A percentile compares a stretch with the other conserved stretches of the same genome.
phyloP scores from a whole-genome alignment of 495 filamentous ascomycete species.

The Xylaria castorea region DNA sequence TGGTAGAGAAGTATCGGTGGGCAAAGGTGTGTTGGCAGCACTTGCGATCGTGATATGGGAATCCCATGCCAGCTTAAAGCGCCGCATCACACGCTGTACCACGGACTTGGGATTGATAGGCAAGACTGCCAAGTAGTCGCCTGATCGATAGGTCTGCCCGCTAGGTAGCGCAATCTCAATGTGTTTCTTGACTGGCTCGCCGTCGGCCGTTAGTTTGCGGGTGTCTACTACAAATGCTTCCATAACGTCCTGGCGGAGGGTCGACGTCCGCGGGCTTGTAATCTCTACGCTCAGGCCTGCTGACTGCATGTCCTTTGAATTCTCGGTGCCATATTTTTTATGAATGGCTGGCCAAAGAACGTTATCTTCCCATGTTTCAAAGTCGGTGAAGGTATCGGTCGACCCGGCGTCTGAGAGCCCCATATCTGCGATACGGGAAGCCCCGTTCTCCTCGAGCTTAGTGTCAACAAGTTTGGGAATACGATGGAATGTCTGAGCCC shows the following conservation, averaged over 20 bases:
- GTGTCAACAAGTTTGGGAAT: conserved; percentile 70
- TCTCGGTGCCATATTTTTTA: conserved; percentile 49
- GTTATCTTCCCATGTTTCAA: conserved; percentile 73
- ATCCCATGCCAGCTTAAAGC: conserved; percentile 67
- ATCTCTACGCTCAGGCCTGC: conserved; percentile 61
- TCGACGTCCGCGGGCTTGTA: conserved; percentile 63
- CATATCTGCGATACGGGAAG: conserved; percentile 57
- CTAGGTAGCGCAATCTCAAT: conserved; percentile 69
- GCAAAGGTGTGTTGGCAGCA: conserved; percentile 60
- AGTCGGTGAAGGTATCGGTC: conserved; percentile 71
- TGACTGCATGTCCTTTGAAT: conserved; percentile 26
- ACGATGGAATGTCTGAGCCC: conserved; percentile 74
- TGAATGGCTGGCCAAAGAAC: conserved; percentile 69
- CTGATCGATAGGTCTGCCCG: conserved; percentile 70
- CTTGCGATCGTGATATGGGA: conserved; percentile 57
- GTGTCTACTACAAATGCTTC: conserved; percentile 66
- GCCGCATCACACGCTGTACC: conserved; percentile 59
- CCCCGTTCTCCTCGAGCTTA: conserved; percentile 58
- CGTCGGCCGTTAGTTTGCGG: conserved; percentile 59
- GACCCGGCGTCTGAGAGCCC: conserved; percentile 68
- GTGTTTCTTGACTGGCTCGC: conserved; percentile 66
- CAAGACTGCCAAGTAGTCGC: conserved; percentile 78
- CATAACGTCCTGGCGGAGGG: conserved; percentile 69
- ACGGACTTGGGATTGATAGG: conserved; percentile 69
- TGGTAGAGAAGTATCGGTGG: conserved; percentile 63